Evolutionary conservation across 2,329 filamentous ascomycete genomes (phyloP), one percentile per base, ranked within the genome.

Genomic region (Sporothrix phasma): DNA sequence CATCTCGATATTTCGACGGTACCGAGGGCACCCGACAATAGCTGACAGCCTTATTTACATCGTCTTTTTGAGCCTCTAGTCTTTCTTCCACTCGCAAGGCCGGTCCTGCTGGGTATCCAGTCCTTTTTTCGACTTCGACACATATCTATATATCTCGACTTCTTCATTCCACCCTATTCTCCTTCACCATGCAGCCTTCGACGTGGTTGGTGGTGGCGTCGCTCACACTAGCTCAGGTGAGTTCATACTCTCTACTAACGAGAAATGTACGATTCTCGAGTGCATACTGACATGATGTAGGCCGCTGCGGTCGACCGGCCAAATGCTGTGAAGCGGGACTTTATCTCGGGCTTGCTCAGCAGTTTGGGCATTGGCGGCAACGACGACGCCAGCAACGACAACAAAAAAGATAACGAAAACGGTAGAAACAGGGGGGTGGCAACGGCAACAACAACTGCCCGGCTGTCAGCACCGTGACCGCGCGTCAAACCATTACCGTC

Each of bases 401-500:
- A 65, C 26, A n/a, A n/a, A n/a, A n/a, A n/a, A n/a, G n/a, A n/a
- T n/a, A n/a, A n/a, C n/a, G n/a, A n/a, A n/a, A n/a, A n/a, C n/a
- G n/a, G n/a, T n/a, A n/a, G n/a, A n/a, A n/a, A n/a, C n/a, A n/a
- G n/a, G n/a, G n/a, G n/a, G n/a, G n/a, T n/a, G n/a, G n/a, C n/a
- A n/a, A n/a, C n/a, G n/a, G n/a, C n/a, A 41, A n/a, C 47, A 54
- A 31, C 17, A 47, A 45, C n/a, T 49, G 59, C 51, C 10, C 51
- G 3, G 59, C 31, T 60, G 46, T 31, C n/a, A 56, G 51, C 51
- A 62, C 51, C 19, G 43, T 58, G 8, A 60, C 54, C 11, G 37
- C 43, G 17, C 43, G 26, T 29, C 61, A 46, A 66, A 78, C 75
- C 34, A 70, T 76, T 19, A 77, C 75, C 11, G 72, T 75, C n/a